Conservation (phyloP, 2,329 filamentous ascomycete species). For the Neopestalotiopsis sp. region DNA sequence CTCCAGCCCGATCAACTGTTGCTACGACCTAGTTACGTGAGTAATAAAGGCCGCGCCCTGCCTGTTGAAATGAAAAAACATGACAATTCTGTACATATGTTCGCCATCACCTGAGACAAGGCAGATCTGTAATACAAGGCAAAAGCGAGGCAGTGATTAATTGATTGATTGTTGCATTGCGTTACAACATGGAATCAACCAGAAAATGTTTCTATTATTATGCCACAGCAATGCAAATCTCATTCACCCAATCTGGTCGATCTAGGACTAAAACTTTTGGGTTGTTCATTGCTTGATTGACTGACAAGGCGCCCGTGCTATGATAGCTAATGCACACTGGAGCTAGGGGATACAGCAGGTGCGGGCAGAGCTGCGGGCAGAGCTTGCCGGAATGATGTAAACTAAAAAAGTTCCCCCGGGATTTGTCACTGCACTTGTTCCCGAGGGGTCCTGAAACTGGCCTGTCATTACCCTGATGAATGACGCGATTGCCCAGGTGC, state of each 20-base stretch:
- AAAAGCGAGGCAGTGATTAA: background rate
- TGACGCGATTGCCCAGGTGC: constrained; percentile 1
- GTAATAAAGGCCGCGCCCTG: too few species aligned
- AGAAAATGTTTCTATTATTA: background rate
- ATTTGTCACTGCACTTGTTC: constrained; percentile 5
- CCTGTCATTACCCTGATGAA: background rate
- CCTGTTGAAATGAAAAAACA: too few species aligned
- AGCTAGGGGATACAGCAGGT: background rate
- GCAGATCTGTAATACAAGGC: background rate
- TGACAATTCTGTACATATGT: too few species aligned
- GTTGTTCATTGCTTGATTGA: background rate
- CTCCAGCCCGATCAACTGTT: background rate
- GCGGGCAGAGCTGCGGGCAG: background rate
- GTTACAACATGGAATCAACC: background rate
- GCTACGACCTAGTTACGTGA: background rate
- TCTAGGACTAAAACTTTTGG: background rate
- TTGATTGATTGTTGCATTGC: background rate
- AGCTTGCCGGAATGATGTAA: constrained; percentile 10
- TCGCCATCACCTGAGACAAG: background rate
- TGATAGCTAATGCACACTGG: background rate
- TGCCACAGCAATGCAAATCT: too few species aligned
- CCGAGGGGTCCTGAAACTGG: background rate
- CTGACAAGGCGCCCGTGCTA: background rate
- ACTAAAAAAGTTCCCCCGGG: constrained; percentile 1
- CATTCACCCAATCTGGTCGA: too few species aligned